Evolutionary conservation across 345 rosid genomes (phyloP), one percentile per base, ranked within the genome.

Genomic region (Firmiana major): DNA sequence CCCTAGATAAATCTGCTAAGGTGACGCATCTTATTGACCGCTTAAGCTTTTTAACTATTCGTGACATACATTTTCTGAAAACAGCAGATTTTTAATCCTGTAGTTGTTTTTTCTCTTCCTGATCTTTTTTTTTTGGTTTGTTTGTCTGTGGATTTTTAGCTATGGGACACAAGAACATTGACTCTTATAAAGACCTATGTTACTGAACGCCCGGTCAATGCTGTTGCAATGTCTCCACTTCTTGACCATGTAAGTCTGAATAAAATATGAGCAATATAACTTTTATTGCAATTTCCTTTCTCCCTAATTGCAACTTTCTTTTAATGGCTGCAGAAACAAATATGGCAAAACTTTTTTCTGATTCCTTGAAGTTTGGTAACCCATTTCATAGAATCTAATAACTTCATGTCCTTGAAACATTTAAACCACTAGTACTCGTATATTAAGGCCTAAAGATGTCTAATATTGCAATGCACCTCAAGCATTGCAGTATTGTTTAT

Each of bases 1-100:
- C 99, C 74, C 87, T 87, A 24, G 99, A 94, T 87, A 97, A 89
- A 85, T 92, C 99, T 79, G 98, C 98, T 7, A 97, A 94, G 98
- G 99, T 89, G 58, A 16, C 58, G 28, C 62, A 22, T 54, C 46
- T 38, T 34, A 8, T 12, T 42, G 48, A 69, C 10, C 26, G 67
- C 5, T 70, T 34, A 22, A 19, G n/a, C n/a, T 31, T n/a, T 19
- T 57, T 70, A 5, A 70, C 60, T 3, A 19, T 62, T 24, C 42
- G 31, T 3, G 0, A 21, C 48, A n/a, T 13, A 0, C 43, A 2
- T 65, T 71, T 51, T 42, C 36, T 68, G 16, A 4, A 54, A 5
- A 7, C 2, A 0, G 9, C 19, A 4, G 8, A n/a, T 65, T 49
- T 5, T 10, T 21, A 36, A 4, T 63, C 1, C 6, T 21, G 74